Conservation (phyloP, 306 rosid genomes). For the Betula pendula region DNA sequence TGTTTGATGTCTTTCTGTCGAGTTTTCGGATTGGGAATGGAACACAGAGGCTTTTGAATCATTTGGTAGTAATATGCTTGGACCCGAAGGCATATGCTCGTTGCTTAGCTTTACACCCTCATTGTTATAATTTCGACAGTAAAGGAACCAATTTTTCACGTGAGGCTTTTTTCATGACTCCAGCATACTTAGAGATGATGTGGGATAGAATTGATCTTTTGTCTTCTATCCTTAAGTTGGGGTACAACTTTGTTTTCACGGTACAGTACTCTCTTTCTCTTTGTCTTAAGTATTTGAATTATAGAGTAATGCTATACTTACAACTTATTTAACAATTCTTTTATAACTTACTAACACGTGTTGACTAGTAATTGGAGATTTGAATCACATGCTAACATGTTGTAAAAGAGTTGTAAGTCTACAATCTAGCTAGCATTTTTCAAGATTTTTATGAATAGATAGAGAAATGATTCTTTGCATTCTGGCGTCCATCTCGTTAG, state of each 20-base stretch:
- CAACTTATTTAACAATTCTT: too few species aligned
- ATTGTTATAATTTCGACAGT: slow-evolving; percentile 53
- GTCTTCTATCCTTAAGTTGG: slow-evolving; percentile 55
- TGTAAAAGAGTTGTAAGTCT: too few species aligned
- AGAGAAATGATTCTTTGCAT: too few species aligned
- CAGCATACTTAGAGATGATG: slow-evolving; percentile 73
- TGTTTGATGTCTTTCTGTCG: slow-evolving; percentile 71
- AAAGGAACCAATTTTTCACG: slow-evolving; percentile 51
- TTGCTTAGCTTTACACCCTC: slow-evolving; percentile 62
- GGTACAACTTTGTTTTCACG: slow-evolving; percentile 82
- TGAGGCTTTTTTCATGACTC: slow-evolving; percentile 73
- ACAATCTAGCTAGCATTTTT: too few species aligned
- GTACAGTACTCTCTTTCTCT: slow-evolving; percentile 32
- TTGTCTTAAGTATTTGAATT: neutral
- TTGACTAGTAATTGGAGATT: too few species aligned
- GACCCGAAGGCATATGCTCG: slow-evolving; percentile 69
- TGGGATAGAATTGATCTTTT: slow-evolving; percentile 76
- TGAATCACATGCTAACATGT: too few species aligned
- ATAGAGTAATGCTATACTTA: too few species aligned
- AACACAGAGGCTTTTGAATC: slow-evolving; percentile 56
- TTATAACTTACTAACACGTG: too few species aligned
- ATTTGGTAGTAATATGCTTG: slow-evolving; percentile 63
- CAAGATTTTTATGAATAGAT: too few species aligned
- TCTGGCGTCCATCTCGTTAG: too few species aligned
- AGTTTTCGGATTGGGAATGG: slow-evolving; percentile 66